Evolutionary conservation across 129 eudicot species (phyloP).

Genomic region (Saussurea involucrata): DNA sequence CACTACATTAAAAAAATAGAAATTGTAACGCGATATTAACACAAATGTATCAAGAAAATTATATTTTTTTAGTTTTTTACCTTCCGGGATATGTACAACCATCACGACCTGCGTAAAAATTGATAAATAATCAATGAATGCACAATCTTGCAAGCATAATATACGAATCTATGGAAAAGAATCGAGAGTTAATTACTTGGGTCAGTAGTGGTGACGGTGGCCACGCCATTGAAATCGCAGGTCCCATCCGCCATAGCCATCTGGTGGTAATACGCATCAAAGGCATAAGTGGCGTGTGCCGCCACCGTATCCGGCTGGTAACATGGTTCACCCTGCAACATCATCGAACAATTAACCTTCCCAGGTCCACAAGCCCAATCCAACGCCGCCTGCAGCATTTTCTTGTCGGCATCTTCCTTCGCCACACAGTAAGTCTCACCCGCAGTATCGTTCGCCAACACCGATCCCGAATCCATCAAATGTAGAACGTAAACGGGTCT

Average conservation of each 20-base stretch:
- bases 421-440: slow-evolving; percentile 73
- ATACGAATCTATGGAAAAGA: not conserved
- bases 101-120: slow-evolving; percentile 25
- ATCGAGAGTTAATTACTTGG: slow-evolving; percentile 48
- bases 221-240: slow-evolving; percentile 83
- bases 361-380: slow-evolving; percentile 98
- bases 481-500: slow-evolving; percentile 59
- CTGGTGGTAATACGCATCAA: slow-evolving; percentile 66
- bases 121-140: not conserved
- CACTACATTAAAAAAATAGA: slow-evolving; percentile 12
- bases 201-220: slow-evolving; percentile 62
- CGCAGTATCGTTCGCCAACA: slow-evolving; percentile 64
- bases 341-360: slow-evolving; percentile 70
- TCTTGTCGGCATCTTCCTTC: slow-evolving; percentile 55
- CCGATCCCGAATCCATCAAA: slow-evolving; percentile 69
- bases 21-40: not conserved
- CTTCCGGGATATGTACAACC: slow-evolving; percentile 25
- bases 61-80: slow-evolving; percentile 3
- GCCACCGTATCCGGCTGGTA: slow-evolving; percentile 71
- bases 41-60: not conserved
- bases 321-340: slow-evolving; percentile 70
- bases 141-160: not conserved
- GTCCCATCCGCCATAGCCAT: slow-evolving; percentile 72
- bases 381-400: slow-evolving; percentile 79
- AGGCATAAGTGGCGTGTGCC: slow-evolving; percentile 77